phyloP scores from a whole-genome alignment of 495 filamentous ascomycete species.

The Evernia prunastri region DNA sequence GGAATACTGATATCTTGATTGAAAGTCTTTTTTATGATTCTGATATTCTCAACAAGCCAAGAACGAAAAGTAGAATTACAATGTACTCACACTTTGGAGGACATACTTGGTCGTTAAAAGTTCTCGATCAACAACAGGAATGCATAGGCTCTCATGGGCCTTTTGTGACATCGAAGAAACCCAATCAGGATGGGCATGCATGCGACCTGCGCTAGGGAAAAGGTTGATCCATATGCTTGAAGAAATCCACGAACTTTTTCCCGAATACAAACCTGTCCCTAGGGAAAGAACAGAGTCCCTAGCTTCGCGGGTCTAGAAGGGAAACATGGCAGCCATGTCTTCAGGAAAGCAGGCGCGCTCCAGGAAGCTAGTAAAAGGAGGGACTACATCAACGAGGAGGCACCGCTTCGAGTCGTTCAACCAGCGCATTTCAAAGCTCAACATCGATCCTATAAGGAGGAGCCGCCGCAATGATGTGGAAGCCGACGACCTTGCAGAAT shows the following conservation, averaged over 20 bases:
- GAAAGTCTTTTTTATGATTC: too few species aligned
- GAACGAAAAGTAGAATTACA: neutral
- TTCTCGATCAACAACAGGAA: neutral
- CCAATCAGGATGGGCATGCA: neutral
- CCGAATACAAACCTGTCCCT: neutral
- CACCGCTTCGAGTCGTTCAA: constrained; percentile 92
- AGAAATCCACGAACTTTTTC: constrained; percentile 16
- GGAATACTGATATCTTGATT: neutral
- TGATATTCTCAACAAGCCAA: too few species aligned
- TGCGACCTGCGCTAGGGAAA: constrained; percentile 12
- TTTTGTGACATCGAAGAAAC: neutral
- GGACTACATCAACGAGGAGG: constrained; percentile 68
- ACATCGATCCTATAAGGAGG: constrained; percentile 83
- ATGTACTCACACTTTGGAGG: constrained; percentile 62
- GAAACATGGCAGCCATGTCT: constrained; percentile 50
- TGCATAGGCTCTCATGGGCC: neutral
- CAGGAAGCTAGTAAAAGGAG: constrained; percentile 52
- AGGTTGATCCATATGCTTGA: constrained; percentile 3
- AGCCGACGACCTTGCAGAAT: constrained; percentile 56
- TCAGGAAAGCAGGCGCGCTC: constrained; percentile 61
- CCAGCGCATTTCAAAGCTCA: constrained; percentile 85
- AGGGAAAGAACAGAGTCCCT: neutral
- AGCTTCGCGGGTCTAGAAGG: neutral
- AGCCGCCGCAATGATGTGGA: constrained; percentile 70
- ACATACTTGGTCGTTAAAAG: constrained; percentile 37